Evolutionary conservation across 148 eudicot genomes (phyloP).

Genomic region (Spergularia marina): DNA sequence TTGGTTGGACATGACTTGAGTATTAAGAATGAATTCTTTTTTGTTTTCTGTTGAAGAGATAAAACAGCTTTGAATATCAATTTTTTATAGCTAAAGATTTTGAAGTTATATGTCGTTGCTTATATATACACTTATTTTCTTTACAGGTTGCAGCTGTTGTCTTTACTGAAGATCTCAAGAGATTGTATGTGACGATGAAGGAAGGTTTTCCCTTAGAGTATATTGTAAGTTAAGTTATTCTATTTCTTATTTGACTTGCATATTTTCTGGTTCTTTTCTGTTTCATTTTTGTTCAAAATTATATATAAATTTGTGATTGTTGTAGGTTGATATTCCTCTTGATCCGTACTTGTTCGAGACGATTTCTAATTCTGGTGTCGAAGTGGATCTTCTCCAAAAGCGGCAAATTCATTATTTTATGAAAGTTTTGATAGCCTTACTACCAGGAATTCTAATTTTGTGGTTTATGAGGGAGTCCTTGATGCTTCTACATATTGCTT

Average conservation of each 20-base stretch:
- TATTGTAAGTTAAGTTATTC: conserved; percentile 46
- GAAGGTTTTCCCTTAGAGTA: conserved; percentile 96
- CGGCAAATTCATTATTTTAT: conserved; percentile 73
- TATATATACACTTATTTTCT: background rate
- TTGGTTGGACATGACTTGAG: background rate
- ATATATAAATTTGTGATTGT: background rate
- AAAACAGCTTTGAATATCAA: background rate
- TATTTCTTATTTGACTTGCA: conserved; percentile 9
- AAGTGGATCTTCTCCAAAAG: conserved; percentile 93
- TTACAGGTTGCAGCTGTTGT: conserved; percentile 90
- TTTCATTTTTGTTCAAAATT: background rate
- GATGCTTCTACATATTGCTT: conserved; percentile 66
- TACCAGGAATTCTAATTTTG: conserved; percentile 77
- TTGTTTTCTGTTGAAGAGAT: background rate
- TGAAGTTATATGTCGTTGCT: background rate
- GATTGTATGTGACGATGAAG: conserved; percentile 83
- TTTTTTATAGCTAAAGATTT: background rate
- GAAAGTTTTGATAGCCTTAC: conserved; percentile 61
- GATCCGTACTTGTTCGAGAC: conserved; percentile 91
- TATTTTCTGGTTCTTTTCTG: conserved; percentile 24
- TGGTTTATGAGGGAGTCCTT: conserved; percentile 84
- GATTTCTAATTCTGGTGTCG: conserved; percentile 74
- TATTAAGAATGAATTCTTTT: no score
- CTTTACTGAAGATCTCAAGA: conserved; percentile 87
- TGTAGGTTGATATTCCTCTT: conserved; percentile 88